phyloP scores from a whole-genome alignment of 305 asterid genomes.

The Solanum hybrid region DNA sequence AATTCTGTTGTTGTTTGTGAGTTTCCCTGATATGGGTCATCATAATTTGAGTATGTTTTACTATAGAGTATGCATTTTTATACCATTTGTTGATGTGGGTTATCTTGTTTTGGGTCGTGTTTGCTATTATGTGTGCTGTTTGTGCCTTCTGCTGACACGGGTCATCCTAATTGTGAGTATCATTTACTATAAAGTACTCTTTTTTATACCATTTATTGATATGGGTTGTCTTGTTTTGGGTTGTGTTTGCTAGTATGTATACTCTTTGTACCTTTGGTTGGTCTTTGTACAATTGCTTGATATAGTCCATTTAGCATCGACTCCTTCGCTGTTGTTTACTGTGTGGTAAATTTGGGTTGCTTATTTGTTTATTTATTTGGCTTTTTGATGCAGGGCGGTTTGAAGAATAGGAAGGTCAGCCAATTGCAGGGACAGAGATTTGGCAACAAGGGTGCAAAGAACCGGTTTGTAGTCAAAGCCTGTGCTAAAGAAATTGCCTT shows the following conservation, averaged over 20 bases:
- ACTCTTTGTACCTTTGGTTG: not conserved
- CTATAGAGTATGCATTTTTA: not conserved
- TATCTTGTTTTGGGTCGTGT: not conserved
- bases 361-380: not conserved
- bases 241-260: not conserved
- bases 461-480: slow-evolving; percentile 68
- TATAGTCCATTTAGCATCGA: not conserved
- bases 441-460: slow-evolving; percentile 37
- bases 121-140: no score
- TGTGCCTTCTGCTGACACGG: not conserved
- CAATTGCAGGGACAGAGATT: slow-evolving; percentile 64
- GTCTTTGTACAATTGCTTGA: not conserved
- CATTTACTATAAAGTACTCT: not conserved
- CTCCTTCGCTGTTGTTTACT: not conserved
- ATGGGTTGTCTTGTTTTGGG: not conserved
- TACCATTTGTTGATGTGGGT: not conserved
- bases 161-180: not conserved
- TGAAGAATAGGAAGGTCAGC: slow-evolving; percentile 46
- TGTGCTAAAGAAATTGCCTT: slow-evolving; percentile 86
- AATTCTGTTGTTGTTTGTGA: not conserved
- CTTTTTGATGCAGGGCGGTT: slow-evolving; percentile 36
- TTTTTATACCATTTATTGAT: not conserved
- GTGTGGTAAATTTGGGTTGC: not conserved
- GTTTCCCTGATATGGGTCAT: not conserved
- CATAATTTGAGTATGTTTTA: not conserved